Evolutionary conservation across 75 land plant species (phyloP).

Genomic region (Picea sitchensis): DNA sequence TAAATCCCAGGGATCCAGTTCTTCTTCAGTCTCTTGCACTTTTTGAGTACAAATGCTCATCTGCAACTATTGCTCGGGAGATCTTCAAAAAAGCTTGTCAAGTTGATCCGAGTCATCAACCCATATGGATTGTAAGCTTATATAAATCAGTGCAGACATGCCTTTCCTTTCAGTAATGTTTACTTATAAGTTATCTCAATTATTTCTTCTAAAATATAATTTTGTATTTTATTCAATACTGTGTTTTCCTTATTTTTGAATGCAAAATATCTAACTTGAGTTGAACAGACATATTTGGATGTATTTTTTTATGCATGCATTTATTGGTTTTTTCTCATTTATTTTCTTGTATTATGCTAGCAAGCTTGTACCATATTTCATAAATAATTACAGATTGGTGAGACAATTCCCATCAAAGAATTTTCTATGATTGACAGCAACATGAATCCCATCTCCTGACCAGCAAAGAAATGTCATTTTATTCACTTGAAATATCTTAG

Average conservation of each 20-base stretch:
- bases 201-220: neutral
- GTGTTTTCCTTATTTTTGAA: neutral
- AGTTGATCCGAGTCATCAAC: slow-evolving; percentile 83
- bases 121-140: slow-evolving; percentile 85
- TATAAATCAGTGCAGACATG: neutral
- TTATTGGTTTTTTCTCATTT: slow-evolving; percentile 1
- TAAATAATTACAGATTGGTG: neutral
- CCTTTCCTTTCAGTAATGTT: neutral
- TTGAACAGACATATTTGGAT: neutral
- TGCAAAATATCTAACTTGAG: neutral
- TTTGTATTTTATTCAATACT: neutral
- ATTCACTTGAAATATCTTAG: neutral
- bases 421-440: neutral
- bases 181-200: too few relatives aligned
- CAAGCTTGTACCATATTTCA: neutral
- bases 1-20: slow-evolving; percentile 91
- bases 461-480: neutral
- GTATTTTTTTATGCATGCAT: neutral
- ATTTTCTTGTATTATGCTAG: neutral
- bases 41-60: slow-evolving; percentile 74
- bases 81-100: slow-evolving; percentile 72
- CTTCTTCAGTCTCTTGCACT: slow-evolving; percentile 89
- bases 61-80: slow-evolving; percentile 71
- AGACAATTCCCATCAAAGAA: neutral
- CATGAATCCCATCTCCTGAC: neutral